These are phyloP conservation scores for Paramecium biaurelia DNA, from an alignment of 73 alveolate genomes.

Conservation along the genomic window DNA sequence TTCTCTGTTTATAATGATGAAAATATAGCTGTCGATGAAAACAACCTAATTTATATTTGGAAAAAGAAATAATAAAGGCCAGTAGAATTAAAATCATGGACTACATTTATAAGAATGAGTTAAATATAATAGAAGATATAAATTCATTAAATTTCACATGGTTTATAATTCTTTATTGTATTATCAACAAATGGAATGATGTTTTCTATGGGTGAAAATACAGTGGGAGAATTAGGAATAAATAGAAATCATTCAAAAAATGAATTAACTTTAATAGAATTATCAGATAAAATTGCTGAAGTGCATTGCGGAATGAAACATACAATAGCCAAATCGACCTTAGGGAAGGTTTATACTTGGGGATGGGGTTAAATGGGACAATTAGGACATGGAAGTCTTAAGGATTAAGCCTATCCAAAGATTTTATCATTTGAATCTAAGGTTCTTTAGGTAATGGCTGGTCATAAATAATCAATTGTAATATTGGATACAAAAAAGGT, in stretches of 20 bases:
- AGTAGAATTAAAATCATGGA: constrained; percentile 19
- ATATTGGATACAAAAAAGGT: constrained; percentile 3
- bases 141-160: not conserved
- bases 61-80: not conserved
- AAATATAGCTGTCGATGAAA: constrained; percentile 23
- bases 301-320: constrained; percentile 97
- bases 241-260: not conserved
- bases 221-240: not conserved
- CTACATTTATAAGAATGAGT: not conserved
- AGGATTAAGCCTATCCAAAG: constrained; percentile 86
- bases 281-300: constrained; percentile 84
- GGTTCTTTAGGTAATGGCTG: constrained; percentile 74
- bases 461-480: not conserved
- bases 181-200: constrained; percentile 27
- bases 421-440: constrained; percentile 82
- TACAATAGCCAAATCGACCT: constrained; percentile 91
- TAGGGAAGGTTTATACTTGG: constrained; percentile 97
- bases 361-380: constrained; percentile 89
- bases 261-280: not conserved
- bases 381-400: constrained; percentile 86
- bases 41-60: constrained; percentile 5
- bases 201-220: constrained; percentile 40
- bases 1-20: constrained; percentile 27
- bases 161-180: constrained; percentile 11
- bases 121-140: not conserved